Base-by-base conservation (phyloP, 139 green algal species). In the Astrephomene gubernaculifera region DNA sequence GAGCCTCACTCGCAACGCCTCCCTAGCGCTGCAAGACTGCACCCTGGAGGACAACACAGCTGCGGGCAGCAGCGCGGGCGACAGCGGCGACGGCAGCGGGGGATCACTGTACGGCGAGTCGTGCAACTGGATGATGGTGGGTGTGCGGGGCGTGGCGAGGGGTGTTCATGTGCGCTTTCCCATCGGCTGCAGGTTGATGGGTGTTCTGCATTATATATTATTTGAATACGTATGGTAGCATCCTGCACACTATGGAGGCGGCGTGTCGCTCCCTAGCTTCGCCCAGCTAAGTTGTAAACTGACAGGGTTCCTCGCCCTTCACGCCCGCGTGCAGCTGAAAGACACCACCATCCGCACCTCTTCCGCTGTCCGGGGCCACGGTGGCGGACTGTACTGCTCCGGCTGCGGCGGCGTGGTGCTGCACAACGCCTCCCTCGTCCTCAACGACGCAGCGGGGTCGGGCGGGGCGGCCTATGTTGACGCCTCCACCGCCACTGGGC, bases 41-140 rank as follows among this genome's bases (percentile, higher is more conserved):
- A 7, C n/a, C 4, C 70, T 78, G 68, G 39, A 36, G 38, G 21
- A 27, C 39, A 74, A 74, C 68, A 45, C 68, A 5, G 68, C 68
- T 6, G 29, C 6, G 2, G 10, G 4, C 68, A 19, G 31, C 22
- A 2, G 22, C 5, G 68, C 31, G 21, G 68, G 68, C 31, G 63
- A 22, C 31, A 41, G 14, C 25, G 69, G 41, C 41, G 27, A 41
- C 69, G 69, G 69, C 41, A 41, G 69, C 39, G n/a, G n/a, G n/a
- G n/a, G n/a, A n/a, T 57, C 69, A 25, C 7, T 75, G 6, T 53
- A 43, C 43, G 70, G 43, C 0, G 4, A 27, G 6, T 31, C 27
- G 25, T 78, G 70, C 70, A 78, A 78, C 25, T 61, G 44, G 70
- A 41, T 78, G 22, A 31, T 78, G 70, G 43, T 78, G 43, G 7